A percentile compares a stretch with the other conserved stretches of the same genome.
These are phyloP conservation scores for Tylopilus sp. DNA, from an alignment of 768 basidiomycete species.

Conservation along the genomic window DNA sequence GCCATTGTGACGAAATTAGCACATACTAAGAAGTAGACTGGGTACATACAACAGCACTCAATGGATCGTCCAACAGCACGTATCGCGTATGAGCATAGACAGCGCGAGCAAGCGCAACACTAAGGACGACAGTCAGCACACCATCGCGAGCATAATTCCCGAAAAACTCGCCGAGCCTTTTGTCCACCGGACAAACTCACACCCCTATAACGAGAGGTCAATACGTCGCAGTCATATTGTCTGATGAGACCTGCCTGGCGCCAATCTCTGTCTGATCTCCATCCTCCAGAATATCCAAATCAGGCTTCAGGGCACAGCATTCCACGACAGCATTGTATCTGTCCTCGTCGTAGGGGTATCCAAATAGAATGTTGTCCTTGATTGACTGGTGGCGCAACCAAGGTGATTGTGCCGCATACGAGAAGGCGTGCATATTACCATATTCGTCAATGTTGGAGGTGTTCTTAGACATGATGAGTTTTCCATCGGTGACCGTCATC, in stretches of 20 bases:
- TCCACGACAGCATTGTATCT: slow-evolving; percentile 77
- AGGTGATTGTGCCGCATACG: slow-evolving; percentile 71
- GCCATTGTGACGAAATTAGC: neutral
- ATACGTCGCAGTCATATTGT: neutral
- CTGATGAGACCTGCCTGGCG: slow-evolving; percentile 40
- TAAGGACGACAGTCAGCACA: slow-evolving; percentile 22
- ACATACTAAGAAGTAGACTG: neutral
- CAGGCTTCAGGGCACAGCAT: slow-evolving; percentile 77
- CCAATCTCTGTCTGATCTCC: slow-evolving; percentile 88
- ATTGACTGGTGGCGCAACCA: slow-evolving; percentile 74
- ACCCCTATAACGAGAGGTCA: slow-evolving; percentile 40
- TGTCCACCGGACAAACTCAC: slow-evolving; percentile 80
- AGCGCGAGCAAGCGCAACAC: slow-evolving; percentile 80
- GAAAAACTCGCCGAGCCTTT: slow-evolving; percentile 58
- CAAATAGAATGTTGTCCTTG: slow-evolving; percentile 79
- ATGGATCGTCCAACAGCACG: slow-evolving; percentile 76
- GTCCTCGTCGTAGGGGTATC: slow-evolving; percentile 63
- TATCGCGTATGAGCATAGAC: slow-evolving; percentile 70
- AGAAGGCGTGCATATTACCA: slow-evolving; percentile 59
- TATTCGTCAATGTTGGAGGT: slow-evolving; percentile 53
- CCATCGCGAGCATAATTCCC: neutral
- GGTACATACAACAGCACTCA: slow-evolving; percentile 71
- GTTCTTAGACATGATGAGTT: slow-evolving; percentile 42
- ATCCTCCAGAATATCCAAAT: slow-evolving; percentile 81
- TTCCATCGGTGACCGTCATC: slow-evolving; percentile 35